A percentile compares a stretch with the other conserved stretches of the same genome.
Evolutionary conservation across 495 filamentous ascomycete genomes (phyloP).

Genomic region (Pseudomonodictys pantanalensis): DNA sequence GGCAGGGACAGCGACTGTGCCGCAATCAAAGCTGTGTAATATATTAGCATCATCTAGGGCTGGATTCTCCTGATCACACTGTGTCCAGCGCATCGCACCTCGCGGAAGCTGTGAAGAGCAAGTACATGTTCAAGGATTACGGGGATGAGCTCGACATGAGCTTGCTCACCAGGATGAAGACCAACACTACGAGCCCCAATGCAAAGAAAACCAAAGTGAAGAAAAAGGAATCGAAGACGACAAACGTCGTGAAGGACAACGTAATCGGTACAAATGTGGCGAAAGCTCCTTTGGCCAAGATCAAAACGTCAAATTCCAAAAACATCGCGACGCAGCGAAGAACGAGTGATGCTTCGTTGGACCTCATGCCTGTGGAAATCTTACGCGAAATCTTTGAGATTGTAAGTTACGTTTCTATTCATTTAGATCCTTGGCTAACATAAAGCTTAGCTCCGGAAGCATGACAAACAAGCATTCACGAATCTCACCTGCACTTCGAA

Average conservation of each 20-base stretch:
- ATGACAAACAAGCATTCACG: background rate
- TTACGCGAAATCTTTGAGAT: background rate
- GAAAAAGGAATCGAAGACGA: background rate
- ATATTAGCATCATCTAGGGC: background rate
- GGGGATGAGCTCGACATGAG: background rate
- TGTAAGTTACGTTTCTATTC: background rate
- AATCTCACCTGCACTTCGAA: background rate
- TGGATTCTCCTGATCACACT: background rate
- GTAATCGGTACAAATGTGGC: background rate
- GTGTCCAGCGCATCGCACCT: background rate
- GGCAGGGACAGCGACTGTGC: slow-evolving; percentile 1
- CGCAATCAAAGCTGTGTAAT: slow-evolving; percentile 1
- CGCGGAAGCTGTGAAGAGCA: background rate
- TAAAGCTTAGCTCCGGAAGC: background rate
- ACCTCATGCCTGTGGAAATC: background rate
- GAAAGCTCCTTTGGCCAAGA: background rate
- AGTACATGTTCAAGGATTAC: background rate
- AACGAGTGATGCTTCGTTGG: background rate
- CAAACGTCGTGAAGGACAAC: background rate
- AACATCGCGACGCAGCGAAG: background rate
- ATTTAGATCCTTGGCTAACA: background rate
- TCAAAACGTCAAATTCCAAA: background rate
- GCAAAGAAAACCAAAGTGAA: background rate
- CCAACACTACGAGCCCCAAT: background rate
- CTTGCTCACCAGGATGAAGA: background rate